Conservation (phyloP, 129 eudicot genomes). For the Pseudognaphalium luteoalbum region DNA sequence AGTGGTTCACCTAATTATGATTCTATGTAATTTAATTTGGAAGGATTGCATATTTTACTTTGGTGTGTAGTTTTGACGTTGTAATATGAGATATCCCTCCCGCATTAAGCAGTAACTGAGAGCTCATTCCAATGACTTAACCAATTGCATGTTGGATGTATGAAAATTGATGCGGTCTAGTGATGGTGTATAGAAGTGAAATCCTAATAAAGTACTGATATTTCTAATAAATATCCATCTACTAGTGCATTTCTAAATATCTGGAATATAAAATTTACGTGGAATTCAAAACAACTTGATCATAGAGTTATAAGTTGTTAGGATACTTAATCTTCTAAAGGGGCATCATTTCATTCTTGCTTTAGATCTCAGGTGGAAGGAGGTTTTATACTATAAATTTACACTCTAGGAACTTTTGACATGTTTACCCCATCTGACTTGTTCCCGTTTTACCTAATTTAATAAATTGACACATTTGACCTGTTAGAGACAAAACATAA, state of each 20-base stretch:
- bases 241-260: background rate
- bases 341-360: background rate
- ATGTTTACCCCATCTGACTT: background rate
- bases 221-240: background rate
- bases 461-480: background rate
- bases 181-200: background rate
- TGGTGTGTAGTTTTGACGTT: background rate
- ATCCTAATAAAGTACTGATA: background rate
- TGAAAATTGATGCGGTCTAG: conserved; percentile 9
- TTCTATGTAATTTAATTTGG: background rate
- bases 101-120: background rate
- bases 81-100: background rate
- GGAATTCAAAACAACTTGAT: background rate
- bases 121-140: background rate
- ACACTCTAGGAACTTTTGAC: background rate
- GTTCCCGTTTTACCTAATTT: background rate
- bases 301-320: background rate
- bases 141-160: background rate
- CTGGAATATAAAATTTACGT: background rate
- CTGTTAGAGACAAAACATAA: background rate
- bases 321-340: background rate
- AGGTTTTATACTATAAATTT: background rate
- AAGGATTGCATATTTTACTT: background rate
- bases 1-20: conserved; percentile 22
- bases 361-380: background rate